Base-by-base conservation (phyloP, 768 basidiomycete genomes). In the Serendipita sp. region DNA sequence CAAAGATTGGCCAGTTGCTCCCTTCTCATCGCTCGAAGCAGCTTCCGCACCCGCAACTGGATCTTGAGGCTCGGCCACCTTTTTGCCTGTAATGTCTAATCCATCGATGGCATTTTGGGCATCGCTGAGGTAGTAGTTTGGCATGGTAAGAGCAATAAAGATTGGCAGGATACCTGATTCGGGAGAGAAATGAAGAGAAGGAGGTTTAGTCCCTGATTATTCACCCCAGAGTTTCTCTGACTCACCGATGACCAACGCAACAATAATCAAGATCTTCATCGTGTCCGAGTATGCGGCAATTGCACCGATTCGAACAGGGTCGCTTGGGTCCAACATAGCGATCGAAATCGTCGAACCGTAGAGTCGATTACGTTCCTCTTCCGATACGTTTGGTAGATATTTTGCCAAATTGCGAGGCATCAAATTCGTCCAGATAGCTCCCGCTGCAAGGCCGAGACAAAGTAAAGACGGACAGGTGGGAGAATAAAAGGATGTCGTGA, bases 101-200 rank as follows among this genome's bases (percentile, higher is more conserved):
- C 56, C 56, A n/a, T 60, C 85, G 15, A 85, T 79, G 0, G 86
- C 85, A 71, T 88, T 89, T 73, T 89, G 88, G 46, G 74, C 75
- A 68, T 86, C 82, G 15, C 83, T 83, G 62, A 91, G 82, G 66
- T 81, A 78, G 78, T 82, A 85, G 69, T 88, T 76, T 13, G 82
- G 81, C 76, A 86, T 83, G 64, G 81, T 74, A 68, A 86, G 73
- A 1, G 85, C 73, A 65, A 84, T 75, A 35, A 81, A 51, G 64
- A 88, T 74, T 5, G 87, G 86, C 0, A 86, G 69, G 58, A 86
- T 32, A n/a, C 56, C 56, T 51, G 0, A 23, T 23, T 2, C 23
- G 23, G 23, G 1, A 1, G 23, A 23, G 23, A 23, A 23, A 23
- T 23, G 23, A 23, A 23, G 23, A 1, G 1, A 23, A 2, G 23